Base-by-base conservation (phyloP, 805 yeast genomes). In the Metschnikowia cubensis region DNA sequence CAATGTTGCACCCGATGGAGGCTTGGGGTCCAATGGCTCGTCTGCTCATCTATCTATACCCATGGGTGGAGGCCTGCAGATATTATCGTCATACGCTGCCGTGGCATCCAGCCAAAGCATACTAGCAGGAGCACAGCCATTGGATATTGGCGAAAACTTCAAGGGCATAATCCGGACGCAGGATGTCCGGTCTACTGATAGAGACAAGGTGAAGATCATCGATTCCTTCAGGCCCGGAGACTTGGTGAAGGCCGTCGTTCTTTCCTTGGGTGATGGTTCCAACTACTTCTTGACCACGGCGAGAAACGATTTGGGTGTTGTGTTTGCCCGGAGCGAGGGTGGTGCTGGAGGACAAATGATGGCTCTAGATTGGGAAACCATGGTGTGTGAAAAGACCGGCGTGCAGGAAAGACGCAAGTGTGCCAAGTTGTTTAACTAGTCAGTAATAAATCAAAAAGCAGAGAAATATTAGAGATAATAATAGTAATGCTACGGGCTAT, bases 291-390 rank as follows among this genome's bases (percentile, higher is more conserved):
- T 94, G 54, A 80, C 89, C 6, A 94, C 99, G 0, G 95, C 97
- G 2, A 75, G 85, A 54, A 89, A 92, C 65, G 96, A 92, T 61
- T 71, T 92, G 36, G 99, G 99, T 2, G 99, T 94, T 3, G 84
- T 94, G 1, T 87, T 91, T 66, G 97, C 98, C 4, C 82, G 78
- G 53, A 79, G 85, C 39, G 80, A 77, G 54, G 85, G 84, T 15
- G 82, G 83, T 3, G 73, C 77, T 10, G 96, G 96, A 2, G 83
- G 81, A 35, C 68, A 83, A 49, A 82, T 94, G 89, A 85, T 84
- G 59, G 95, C 99, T 2, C 69, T 89, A 39, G 98, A 94, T 68
- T 94, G 98, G 97, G 91, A 89, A 68, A 87, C 89, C 11, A 94
- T 95, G 98, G 77, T 85, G 32, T 82, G 87, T 54, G 84, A 89